Conservation (phyloP, 78 protist genomes). For the Dictyostelium firmibasis region DNA sequence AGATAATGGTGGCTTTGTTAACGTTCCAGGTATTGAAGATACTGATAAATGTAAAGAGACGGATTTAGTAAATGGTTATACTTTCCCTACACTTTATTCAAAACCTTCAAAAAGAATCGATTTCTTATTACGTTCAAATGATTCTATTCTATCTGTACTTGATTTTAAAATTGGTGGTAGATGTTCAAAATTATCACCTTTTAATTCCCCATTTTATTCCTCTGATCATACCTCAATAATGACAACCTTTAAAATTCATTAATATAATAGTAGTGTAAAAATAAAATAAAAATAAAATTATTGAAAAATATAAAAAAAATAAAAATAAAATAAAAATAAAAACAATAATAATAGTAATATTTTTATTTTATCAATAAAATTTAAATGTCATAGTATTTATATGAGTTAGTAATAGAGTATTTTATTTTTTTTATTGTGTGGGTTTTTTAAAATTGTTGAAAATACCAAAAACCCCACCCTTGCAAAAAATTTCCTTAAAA, state of each 20-base stretch:
- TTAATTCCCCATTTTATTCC: conserved; percentile 1
- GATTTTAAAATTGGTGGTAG: conserved; percentile 13
- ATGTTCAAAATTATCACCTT: not conserved
- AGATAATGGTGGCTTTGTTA: not conserved
- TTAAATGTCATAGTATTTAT: too few relatives aligned
- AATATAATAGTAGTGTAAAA: too few relatives aligned
- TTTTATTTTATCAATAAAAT: too few relatives aligned
- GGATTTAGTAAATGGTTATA: not conserved
- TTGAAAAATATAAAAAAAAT: not conserved
- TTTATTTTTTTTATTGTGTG: too few relatives aligned
- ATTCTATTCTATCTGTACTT: not conserved
- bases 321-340: not conserved
- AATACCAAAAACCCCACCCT: too few relatives aligned
- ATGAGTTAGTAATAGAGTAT: too few relatives aligned
- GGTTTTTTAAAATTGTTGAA: too few relatives aligned
- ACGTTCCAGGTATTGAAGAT: not conserved
- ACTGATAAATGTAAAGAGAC: not conserved
- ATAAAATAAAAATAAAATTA: too few relatives aligned
- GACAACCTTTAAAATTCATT: not conserved
- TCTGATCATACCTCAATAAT: conserved; percentile 43
- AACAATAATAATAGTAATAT: too few relatives aligned
- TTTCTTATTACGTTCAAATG: not conserved
- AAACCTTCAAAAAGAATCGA: conserved; percentile 36
- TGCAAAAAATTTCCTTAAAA: too few relatives aligned
- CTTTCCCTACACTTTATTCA: conserved; percentile 34